phyloP scores from a whole-genome alignment of 441 rosid genomes.

The Populus hybrid region DNA sequence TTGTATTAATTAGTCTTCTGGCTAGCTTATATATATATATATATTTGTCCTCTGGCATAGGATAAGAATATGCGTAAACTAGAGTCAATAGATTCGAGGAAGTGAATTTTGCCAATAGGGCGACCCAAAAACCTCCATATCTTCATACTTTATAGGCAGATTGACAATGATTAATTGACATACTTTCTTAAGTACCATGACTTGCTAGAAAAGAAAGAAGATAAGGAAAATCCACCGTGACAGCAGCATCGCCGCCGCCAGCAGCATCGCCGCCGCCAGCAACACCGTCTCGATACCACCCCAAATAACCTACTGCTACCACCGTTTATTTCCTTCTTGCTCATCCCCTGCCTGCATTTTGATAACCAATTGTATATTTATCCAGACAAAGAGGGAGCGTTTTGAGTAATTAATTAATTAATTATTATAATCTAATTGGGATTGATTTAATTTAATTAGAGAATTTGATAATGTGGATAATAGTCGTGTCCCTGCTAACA shows the following conservation, averaged over 20 bases:
- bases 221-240: no score
- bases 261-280: no score
- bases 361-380: no score
- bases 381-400: background rate
- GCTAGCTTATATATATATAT: background rate
- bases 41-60: background rate
- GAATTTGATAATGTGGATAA: background rate
- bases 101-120: background rate
- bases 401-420: background rate
- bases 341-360: no score
- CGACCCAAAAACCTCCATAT: background rate
- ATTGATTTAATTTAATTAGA: background rate
- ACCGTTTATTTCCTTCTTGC: no score
- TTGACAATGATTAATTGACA: no score
- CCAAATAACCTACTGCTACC: no score
- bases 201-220: no score
- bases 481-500: background rate
- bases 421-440: background rate
- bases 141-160: background rate
- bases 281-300: no score
- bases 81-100: background rate
- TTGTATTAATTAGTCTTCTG: background rate
- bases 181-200: no score
- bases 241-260: no score
- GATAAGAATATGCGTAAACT: background rate